Evolutionary conservation across 2,329 filamentous ascomycete species (phyloP).

Genomic region (Aspergillus proliferans): DNA sequence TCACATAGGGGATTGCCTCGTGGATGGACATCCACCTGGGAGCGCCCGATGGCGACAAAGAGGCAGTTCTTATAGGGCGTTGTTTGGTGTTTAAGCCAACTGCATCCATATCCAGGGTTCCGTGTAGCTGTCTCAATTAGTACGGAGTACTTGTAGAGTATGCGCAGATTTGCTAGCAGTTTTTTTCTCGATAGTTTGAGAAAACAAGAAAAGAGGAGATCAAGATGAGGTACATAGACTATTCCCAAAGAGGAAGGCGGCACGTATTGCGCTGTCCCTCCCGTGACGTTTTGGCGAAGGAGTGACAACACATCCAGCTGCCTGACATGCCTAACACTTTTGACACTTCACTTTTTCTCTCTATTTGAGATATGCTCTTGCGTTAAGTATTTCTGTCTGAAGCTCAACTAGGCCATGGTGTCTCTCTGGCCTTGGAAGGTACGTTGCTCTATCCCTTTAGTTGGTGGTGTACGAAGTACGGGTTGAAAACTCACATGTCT

Average conservation of each 20-base stretch:
- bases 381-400: not conserved
- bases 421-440: conserved; percentile 83
- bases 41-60: no score
- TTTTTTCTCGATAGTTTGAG: no score
- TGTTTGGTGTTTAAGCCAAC: no score
- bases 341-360: not conserved
- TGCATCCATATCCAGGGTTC: no score
- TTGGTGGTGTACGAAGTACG: not conserved
- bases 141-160: no score
- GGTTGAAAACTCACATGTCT: not conserved
- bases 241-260: not conserved
- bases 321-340: no score
- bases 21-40: no score
- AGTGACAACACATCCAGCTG: not conserved
- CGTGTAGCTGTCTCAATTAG: no score
- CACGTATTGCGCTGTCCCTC: not conserved
- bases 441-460: conserved; percentile 20
- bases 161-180: no score
- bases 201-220: not conserved
- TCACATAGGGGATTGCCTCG: no score
- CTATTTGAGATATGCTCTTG: not conserved
- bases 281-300: not conserved
- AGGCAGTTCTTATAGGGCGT: no score
- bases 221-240: not conserved
- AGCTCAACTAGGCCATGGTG: conserved; percentile 54